phyloP scores from a whole-genome alignment of 805 yeast genomes.

The Yarrowia sp. region DNA sequence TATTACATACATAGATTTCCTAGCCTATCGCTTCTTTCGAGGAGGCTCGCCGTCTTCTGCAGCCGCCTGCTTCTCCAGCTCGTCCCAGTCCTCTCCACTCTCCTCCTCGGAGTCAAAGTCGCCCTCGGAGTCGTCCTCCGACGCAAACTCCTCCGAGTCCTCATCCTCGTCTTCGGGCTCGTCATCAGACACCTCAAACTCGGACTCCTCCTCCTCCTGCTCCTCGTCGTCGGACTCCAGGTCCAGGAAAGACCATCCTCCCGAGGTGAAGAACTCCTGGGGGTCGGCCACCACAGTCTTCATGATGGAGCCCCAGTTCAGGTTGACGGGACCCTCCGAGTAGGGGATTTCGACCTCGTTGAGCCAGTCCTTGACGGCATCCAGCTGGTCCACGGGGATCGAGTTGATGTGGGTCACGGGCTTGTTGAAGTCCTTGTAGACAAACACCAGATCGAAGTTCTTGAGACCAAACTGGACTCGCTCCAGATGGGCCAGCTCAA shows the following conservation, averaged over 20 bases:
- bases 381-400: constrained; percentile 89
- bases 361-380: constrained; percentile 93
- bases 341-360: constrained; percentile 97
- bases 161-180: constrained; percentile 63
- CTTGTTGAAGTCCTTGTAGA: constrained; percentile 85
- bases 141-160: constrained; percentile 53
- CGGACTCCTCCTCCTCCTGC: constrained; percentile 72
- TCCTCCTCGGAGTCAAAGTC: constrained; percentile 51
- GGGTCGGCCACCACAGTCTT: constrained; percentile 92
- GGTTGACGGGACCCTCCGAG: constrained; percentile 92
- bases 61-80: constrained; percentile 64
- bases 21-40: constrained; percentile 41
- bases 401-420: constrained; percentile 94
- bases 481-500: constrained; percentile 94
- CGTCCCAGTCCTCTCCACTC: constrained; percentile 62
- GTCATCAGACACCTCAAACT: constrained; percentile 67
- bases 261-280: constrained; percentile 88
- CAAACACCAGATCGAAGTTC: constrained; percentile 96
- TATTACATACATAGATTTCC: neutral
- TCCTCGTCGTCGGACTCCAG: constrained; percentile 85
- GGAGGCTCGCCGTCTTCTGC: constrained; percentile 48
- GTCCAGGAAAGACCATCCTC: constrained; percentile 95
- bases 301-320: constrained; percentile 96
- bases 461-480: constrained; percentile 96
- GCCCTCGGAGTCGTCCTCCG: constrained; percentile 46